Evolutionary conservation across 495 filamentous ascomycete species (phyloP).

Genomic region (Penicillium flavigenum): DNA sequence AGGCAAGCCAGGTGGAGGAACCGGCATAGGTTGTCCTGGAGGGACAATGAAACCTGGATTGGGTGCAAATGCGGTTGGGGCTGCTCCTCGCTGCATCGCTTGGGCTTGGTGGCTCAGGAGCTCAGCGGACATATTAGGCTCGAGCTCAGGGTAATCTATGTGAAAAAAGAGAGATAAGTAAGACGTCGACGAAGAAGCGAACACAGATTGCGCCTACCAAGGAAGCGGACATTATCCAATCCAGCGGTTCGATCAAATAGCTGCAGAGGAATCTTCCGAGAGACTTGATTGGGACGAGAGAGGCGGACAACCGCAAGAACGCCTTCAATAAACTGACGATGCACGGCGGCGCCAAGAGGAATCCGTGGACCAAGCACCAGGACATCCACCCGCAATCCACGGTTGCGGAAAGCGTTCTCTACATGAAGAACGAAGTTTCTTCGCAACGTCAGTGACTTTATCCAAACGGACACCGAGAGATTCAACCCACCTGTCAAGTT

Average conservation of each 20-base stretch:
- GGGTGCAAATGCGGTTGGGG: slow-evolving; percentile 44
- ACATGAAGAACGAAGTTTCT: slow-evolving; percentile 81
- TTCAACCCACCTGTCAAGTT: slow-evolving; percentile 63
- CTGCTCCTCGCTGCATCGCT: slow-evolving; percentile 48
- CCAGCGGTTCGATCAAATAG: slow-evolving; percentile 79
- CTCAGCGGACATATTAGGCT: slow-evolving; percentile 72
- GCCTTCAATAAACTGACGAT: slow-evolving; percentile 83
- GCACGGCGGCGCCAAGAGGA: slow-evolving; percentile 70
- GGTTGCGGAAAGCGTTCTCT: slow-evolving; percentile 67
- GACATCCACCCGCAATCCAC: slow-evolving; percentile 70
- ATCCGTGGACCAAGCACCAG: slow-evolving; percentile 77
- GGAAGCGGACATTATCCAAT: slow-evolving; percentile 69
- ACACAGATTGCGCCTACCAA: slow-evolving; percentile 49
- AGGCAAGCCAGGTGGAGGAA: slow-evolving; percentile 35
- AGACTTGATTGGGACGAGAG: slow-evolving; percentile 61
- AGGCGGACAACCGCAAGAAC: slow-evolving; percentile 83
- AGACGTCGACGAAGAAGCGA: background rate
- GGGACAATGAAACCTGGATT: slow-evolving; percentile 48
- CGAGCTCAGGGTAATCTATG: slow-evolving; percentile 75
- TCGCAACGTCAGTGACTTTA: slow-evolving; percentile 14
- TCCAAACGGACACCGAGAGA: background rate
- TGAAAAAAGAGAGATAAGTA: slow-evolving; percentile 5
- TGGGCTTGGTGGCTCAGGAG: slow-evolving; percentile 73
- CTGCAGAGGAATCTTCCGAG: slow-evolving; percentile 71
- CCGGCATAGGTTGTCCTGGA: slow-evolving; percentile 34